Evolutionary conservation across 306 rosid genomes (phyloP), one percentile per base, ranked within the genome.

Genomic region (Citrullus amarus): DNA sequence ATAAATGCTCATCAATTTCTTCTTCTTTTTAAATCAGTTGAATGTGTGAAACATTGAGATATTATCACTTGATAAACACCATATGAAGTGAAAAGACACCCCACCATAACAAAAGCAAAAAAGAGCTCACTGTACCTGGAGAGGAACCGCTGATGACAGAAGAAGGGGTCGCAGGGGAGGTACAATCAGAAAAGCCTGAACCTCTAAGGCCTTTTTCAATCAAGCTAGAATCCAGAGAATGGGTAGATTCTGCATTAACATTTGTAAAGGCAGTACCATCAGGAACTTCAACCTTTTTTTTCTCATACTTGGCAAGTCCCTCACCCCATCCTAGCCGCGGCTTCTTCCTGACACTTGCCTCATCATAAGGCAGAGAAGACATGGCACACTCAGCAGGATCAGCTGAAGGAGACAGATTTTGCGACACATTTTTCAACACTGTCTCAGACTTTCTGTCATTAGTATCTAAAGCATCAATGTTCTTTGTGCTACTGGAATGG

Each of bases 221-320:
- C 84, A 86, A 74, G 83, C 83, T 87, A 63, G 97, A 77, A 72
- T 91, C 70, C 39, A 78, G 73, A 61, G 85, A 82, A 77, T 80
- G 84, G 70, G 84, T 81, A 41, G 82, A 69, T 76, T 93, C 99
- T 10, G 60, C 39, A 63, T 69, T 88, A 73, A 90, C 72, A 73
- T 41, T 57, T 43, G 86, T 79, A 84, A 86, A 69, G 48, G 80
- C 78, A 79, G 83, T 82, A 22, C 73, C 93, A 80, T 91, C 98
- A 79, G 97, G 96, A 30, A 79, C 93, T 50, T 92, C 99, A 9
- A 92, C 90, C 80, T 88, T 93, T 87, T 96, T 96, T 84, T 91
- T 96, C 90, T 96, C 99, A 80, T 91, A 96, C 92, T 93, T 96
- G 32, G 99, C 99, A 76, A 96, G 90, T 20, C 99, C 99, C 85